These are phyloP conservation scores for Phaeoacremonium minimum DNA, from an alignment of 2,329 filamentous ascomycete genomes.

Conservation along the genomic window DNA sequence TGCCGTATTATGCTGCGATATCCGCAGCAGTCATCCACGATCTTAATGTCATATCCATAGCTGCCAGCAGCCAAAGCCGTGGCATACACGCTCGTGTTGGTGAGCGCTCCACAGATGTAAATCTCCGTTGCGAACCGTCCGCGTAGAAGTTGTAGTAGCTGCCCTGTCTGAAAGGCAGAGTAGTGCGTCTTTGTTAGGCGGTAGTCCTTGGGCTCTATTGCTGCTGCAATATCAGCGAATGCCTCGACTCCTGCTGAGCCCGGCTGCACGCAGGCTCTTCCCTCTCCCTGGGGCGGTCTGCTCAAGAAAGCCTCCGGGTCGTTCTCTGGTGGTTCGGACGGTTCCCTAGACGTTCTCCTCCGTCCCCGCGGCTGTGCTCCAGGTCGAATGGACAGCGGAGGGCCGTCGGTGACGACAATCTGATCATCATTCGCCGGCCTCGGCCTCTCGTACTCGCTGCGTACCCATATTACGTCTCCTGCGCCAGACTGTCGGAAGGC, in stretches of 20 bases:
- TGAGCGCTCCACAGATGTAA: slow-evolving; percentile 81
- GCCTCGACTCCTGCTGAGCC: slow-evolving; percentile 42
- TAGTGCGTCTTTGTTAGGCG: slow-evolving; percentile 71
- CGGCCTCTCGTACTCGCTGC: slow-evolving; percentile 65
- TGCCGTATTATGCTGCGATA: slow-evolving; percentile 70
- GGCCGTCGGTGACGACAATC: slow-evolving; percentile 37
- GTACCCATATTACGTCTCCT: slow-evolving; percentile 77
- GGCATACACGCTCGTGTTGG: slow-evolving; percentile 85
- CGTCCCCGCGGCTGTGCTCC: slow-evolving; percentile 17
- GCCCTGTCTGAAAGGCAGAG: slow-evolving; percentile 76
- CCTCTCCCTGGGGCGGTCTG: slow-evolving; percentile 3
- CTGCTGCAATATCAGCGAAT: slow-evolving; percentile 32
- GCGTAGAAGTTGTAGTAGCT: slow-evolving; percentile 72
- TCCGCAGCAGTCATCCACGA: slow-evolving; percentile 86
- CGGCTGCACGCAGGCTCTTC: slow-evolving; percentile 35
- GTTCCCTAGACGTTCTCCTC: slow-evolving; percentile 12
- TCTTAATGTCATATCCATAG: slow-evolving; percentile 80
- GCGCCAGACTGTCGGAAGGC: slow-evolving; percentile 69
- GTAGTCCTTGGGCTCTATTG: slow-evolving; percentile 43
- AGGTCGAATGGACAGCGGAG: slow-evolving; percentile 13
- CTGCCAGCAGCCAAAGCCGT: slow-evolving; percentile 87
- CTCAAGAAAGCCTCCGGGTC: slow-evolving; percentile 33
- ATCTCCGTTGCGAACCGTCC: slow-evolving; percentile 84
- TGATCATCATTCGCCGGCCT: slow-evolving; percentile 51
- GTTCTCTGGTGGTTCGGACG: slow-evolving; percentile 7